Percentiles rank a stretch among this genome's conserved stretches.
These are phyloP conservation scores for Penicillium sp. DNA, from an alignment of 2,329 filamentous ascomycete species.

Conservation along the genomic window DNA sequence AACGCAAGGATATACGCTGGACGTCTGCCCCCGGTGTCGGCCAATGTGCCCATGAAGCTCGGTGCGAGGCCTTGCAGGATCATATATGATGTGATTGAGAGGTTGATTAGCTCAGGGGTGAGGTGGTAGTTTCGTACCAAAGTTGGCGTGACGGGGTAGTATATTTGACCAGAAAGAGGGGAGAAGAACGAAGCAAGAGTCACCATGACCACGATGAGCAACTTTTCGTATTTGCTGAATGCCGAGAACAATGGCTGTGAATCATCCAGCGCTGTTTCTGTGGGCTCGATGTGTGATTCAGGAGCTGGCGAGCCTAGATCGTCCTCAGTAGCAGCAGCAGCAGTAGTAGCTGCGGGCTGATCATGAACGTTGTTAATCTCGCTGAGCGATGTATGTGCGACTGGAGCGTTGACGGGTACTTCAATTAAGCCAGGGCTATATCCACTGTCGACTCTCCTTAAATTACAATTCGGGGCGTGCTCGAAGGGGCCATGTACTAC, in stretches of 20 bases:
- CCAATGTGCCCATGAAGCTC: slow-evolving; percentile 30
- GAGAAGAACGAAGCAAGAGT: slow-evolving; percentile 44
- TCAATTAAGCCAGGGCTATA: background rate
- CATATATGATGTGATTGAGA: slow-evolving; percentile 33
- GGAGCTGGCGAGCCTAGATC: background rate
- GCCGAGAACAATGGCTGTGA: slow-evolving; percentile 23
- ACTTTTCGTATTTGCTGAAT: slow-evolving; percentile 34
- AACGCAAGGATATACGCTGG: slow-evolving; percentile 31
- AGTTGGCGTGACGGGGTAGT: slow-evolving; percentile 28
- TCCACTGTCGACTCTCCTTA: slow-evolving; percentile 1
- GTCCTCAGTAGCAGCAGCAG: background rate
- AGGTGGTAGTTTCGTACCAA: slow-evolving; percentile 22
- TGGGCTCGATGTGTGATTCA: slow-evolving; percentile 1
- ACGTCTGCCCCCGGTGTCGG: slow-evolving; percentile 33
- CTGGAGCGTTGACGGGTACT: no score
- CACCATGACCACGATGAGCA: slow-evolving; percentile 40
- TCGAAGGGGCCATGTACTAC: background rate
- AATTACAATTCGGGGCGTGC: background rate
- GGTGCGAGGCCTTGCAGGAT: slow-evolving; percentile 31
- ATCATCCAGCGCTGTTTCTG: background rate
- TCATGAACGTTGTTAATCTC: background rate
- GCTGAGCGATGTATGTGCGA: background rate
- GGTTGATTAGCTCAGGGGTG: slow-evolving; percentile 24
- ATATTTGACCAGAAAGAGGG: slow-evolving; percentile 39
- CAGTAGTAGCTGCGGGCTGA: background rate